A percentile compares a stretch with the other conserved stretches of the same genome.
Evolutionary conservation across 371 early-diverging fungal genomes (phyloP).

Genomic region (Mucor mucedo): DNA sequence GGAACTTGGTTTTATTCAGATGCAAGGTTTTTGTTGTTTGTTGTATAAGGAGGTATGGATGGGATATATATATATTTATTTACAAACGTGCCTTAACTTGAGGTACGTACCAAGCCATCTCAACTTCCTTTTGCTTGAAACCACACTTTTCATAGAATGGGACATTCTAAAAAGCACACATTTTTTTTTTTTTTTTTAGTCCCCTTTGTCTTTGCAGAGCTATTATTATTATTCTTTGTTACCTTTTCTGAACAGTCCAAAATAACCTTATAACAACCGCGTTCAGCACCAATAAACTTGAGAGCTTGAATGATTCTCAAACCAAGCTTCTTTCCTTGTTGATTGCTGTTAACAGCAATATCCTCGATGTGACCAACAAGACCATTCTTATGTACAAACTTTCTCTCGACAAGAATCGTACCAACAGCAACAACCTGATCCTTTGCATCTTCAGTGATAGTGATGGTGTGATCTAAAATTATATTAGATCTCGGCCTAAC

Average conservation of each 20-base stretch:
- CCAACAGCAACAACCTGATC: constrained; percentile 89
- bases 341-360: constrained; percentile 92
- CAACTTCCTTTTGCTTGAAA: constrained; percentile 51
- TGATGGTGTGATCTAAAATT: constrained; percentile 69
- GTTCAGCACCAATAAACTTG: constrained; percentile 63
- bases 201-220: too few species aligned
- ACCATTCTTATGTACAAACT: constrained; percentile 91
- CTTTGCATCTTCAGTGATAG: constrained; percentile 77
- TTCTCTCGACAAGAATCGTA: constrained; percentile 94
- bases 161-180: constrained; percentile 35
- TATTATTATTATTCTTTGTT: neutral
- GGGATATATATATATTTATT: constrained; percentile 10
- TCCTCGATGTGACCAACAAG: constrained; percentile 89
- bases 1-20: neutral
- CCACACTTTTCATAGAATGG: constrained; percentile 62
- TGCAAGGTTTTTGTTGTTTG: neutral
- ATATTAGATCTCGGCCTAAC: neutral
- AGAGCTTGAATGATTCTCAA: constrained; percentile 76
- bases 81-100: constrained; percentile 42
- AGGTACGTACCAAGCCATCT: constrained; percentile 62
- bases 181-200: neutral
- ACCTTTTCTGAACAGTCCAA: constrained; percentile 56
- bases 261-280: constrained; percentile 74
- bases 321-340: constrained; percentile 92
- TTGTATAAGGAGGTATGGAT: neutral